Percentiles rank a stretch among this genome's conserved stretches.
phyloP scores from a whole-genome alignment of 2,329 filamentous ascomycete species.

The Penicillium oxalicum region DNA sequence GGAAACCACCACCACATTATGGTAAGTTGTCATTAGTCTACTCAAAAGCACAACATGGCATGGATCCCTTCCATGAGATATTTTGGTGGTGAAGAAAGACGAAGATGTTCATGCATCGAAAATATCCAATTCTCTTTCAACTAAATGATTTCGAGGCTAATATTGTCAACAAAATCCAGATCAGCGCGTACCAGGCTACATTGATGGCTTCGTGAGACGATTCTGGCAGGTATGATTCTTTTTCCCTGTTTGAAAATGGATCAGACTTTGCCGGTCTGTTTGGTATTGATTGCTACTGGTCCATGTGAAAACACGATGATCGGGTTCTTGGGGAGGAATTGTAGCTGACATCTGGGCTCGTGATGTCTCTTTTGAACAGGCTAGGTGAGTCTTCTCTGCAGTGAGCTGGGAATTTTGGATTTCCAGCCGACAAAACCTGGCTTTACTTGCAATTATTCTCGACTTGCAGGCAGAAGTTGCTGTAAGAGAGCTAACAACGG shows the following conservation, averaged over 20 bases:
- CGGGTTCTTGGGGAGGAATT: neutral
- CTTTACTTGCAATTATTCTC: too few relatives aligned
- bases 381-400: slow-evolving; percentile 22
- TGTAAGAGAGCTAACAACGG: too few relatives aligned
- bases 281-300: too few relatives aligned
- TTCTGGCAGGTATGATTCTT: slow-evolving; percentile 80
- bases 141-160: neutral
- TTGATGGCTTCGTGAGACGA: slow-evolving; percentile 85
- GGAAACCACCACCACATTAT: slow-evolving; percentile 94
- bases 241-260: slow-evolving; percentile 27
- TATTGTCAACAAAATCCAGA: slow-evolving; percentile 49
- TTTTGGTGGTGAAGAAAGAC: too few relatives aligned
- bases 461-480: too few relatives aligned
- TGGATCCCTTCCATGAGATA: too few relatives aligned
- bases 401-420: too few relatives aligned
- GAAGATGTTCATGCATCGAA: too few relatives aligned
- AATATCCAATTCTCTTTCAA: neutral
- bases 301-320: too few relatives aligned
- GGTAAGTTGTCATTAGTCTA: slow-evolving; percentile 51
- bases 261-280: too few relatives aligned
- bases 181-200: slow-evolving; percentile 77
- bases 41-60: too few relatives aligned
- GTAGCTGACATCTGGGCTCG: slow-evolving; percentile 7
- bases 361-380: slow-evolving; percentile 17
- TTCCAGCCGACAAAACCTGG: too few relatives aligned